Percentiles rank a stretch among this genome's conserved stretches.
phyloP scores from a whole-genome alignment of 148 eudicot species.

The Chenopodium quinoa region DNA sequence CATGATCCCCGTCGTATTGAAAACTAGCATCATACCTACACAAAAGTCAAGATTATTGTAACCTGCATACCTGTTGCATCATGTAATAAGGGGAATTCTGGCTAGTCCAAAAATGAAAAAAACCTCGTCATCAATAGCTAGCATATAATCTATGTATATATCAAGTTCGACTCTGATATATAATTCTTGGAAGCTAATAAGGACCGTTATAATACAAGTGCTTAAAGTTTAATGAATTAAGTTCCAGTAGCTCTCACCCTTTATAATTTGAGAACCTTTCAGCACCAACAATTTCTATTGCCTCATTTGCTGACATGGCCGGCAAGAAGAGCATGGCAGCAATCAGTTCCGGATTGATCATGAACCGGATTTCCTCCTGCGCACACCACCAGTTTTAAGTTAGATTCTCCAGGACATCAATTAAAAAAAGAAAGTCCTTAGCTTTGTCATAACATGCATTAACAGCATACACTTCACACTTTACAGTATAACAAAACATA shows the following conservation, averaged over 20 bases:
- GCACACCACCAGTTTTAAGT: not conserved
- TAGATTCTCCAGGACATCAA: not conserved
- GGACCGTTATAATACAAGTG: not conserved
- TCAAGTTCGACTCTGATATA: no score
- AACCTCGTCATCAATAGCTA: not conserved
- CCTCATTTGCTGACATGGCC: conserved; percentile 79
- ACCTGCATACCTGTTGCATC: not conserved
- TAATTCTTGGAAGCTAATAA: not conserved
- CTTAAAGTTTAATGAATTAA: not conserved
- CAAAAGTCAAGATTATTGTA: not conserved
- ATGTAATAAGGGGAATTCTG: not conserved
- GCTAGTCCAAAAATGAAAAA: not conserved
- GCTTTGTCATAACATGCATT: not conserved
- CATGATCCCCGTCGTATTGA: conserved; percentile 56
- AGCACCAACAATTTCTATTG: conserved; percentile 79
- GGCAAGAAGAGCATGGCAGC: conserved; percentile 85
- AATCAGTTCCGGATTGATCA: conserved; percentile 87
- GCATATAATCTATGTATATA: not conserved
- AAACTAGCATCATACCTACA: conserved; percentile 65
- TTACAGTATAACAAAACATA: not conserved
- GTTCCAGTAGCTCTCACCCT: conserved; percentile 48
- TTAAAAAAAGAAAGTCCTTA: not conserved
- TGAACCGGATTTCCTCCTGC: conserved; percentile 90
- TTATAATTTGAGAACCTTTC: conserved; percentile 71
- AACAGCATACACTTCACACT: not conserved